These are phyloP conservation scores for Hansfordia pulvinata DNA, from an alignment of 2,329 filamentous ascomycete species.

Conservation along the genomic window DNA sequence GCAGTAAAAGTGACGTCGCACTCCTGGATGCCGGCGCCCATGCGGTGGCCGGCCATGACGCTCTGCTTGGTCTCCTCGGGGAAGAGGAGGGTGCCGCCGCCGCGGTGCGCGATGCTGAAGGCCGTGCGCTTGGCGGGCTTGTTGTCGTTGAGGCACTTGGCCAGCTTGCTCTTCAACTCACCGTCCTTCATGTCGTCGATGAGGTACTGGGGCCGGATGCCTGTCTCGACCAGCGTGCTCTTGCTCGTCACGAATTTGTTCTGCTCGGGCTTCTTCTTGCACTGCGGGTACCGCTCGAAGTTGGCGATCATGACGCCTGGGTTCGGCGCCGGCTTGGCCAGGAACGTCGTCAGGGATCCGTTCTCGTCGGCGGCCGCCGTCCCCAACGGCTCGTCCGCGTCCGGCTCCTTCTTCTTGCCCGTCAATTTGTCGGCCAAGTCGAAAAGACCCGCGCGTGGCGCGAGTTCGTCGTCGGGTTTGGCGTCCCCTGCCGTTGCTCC, in stretches of 20 bases:
- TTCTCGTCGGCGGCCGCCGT: too few relatives aligned
- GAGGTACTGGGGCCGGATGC: constrained; percentile 30
- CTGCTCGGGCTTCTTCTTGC: constrained; percentile 1
- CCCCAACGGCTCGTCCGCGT: too few relatives aligned
- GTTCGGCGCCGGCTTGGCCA: too few relatives aligned
- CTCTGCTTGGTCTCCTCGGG: constrained; percentile 28
- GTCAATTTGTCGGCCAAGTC: too few relatives aligned
- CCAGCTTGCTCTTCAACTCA: constrained; percentile 26
- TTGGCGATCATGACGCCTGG: too few relatives aligned
- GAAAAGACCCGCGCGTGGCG: too few relatives aligned
- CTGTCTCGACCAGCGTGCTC: constrained; percentile 28
- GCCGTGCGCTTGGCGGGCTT: constrained; percentile 20
- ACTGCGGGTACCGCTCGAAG: too few relatives aligned
- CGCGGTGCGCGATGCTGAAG: constrained; percentile 28
- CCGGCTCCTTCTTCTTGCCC: too few relatives aligned
- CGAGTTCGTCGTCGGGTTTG: too few relatives aligned
- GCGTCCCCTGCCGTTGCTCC: too few relatives aligned
- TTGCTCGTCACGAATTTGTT: too few relatives aligned
- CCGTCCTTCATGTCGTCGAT: constrained; percentile 30
- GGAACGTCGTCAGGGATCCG: too few relatives aligned
- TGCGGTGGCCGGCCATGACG: constrained; percentile 26
- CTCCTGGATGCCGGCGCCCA: constrained; percentile 32
- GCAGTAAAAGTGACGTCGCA: constrained; percentile 34
- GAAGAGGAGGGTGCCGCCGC: constrained; percentile 26
- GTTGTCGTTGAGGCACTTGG: constrained; percentile 27